These are phyloP conservation scores for Rhodotorula sp. DNA, from an alignment of 1,284 basidiomycete genomes.

Conservation along the genomic window DNA sequence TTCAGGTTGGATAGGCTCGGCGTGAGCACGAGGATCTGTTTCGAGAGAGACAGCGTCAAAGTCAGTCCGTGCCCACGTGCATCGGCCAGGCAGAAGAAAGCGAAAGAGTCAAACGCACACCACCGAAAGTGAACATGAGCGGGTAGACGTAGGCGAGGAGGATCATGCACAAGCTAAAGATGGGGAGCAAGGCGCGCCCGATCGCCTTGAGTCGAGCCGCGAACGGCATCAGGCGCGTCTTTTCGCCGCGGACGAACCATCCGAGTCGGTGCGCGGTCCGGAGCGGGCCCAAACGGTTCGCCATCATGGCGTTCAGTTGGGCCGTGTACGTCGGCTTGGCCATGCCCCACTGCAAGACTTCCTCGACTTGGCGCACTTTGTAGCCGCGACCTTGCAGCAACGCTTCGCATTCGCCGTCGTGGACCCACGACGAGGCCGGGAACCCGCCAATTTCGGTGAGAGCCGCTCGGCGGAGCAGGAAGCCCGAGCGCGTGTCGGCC, in stretches of 20 bases:
- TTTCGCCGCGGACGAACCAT: conserved; percentile 38
- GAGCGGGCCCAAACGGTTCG: conserved; percentile 36
- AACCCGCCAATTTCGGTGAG: conserved; percentile 45
- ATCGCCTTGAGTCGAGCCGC: conserved; percentile 29
- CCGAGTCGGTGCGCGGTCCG: conserved; percentile 40
- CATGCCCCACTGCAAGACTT: conserved; percentile 43
- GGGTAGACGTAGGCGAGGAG: conserved; percentile 39
- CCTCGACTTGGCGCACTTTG: conserved; percentile 37
- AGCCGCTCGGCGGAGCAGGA: conserved; percentile 43
- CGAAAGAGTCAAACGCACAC: conserved; percentile 13
- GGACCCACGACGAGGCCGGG: conserved; percentile 42
- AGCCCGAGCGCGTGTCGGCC: conserved; percentile 42
- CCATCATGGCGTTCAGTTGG: conserved; percentile 38
- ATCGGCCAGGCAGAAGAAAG: not conserved
- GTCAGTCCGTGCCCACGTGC: not conserved
- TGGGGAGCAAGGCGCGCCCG: conserved; percentile 37
- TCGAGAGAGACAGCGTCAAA: not conserved
- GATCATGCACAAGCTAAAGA: conserved; percentile 41
- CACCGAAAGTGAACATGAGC: conserved; percentile 42
- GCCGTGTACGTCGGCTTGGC: conserved; percentile 35
- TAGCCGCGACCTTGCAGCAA: conserved; percentile 43
- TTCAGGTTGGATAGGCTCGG: conserved; percentile 38
- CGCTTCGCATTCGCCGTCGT: conserved; percentile 41
- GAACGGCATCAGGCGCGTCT: conserved; percentile 40
- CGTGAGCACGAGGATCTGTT: conserved; percentile 31